phyloP scores from a whole-genome alignment of 805 yeast genomes.

The Candida xiaguanensis region DNA sequence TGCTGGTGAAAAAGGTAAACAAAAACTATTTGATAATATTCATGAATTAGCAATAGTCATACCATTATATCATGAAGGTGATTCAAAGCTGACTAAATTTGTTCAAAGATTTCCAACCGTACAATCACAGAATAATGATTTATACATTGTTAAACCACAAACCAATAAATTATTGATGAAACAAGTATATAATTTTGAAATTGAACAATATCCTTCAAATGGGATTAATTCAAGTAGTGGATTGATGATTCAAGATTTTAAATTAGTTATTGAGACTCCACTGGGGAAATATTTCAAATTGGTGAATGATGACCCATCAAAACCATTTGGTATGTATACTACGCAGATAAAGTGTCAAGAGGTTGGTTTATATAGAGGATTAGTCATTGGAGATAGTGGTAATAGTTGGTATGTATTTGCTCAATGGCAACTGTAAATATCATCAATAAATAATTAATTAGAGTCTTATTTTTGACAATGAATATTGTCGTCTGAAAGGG shows the following conservation, averaged over 20 bases:
- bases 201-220: conserved; percentile 59
- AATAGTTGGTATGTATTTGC: conserved; percentile 85
- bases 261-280: conserved; percentile 78
- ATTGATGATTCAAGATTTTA: conserved; percentile 40
- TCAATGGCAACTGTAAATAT: conserved; percentile 62
- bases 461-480: conserved; percentile 11
- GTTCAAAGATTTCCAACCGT: conserved; percentile 72
- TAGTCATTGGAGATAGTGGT: conserved; percentile 74
- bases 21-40: conserved; percentile 50
- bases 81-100: conserved; percentile 58
- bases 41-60: conserved; percentile 72
- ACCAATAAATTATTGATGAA: conserved; percentile 53
- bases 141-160: conserved; percentile 86
- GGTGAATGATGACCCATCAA: conserved; percentile 43
- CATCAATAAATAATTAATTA: not conserved
- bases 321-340: conserved; percentile 56
- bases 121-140: conserved; percentile 63
- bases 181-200: conserved; percentile 60
- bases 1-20: conserved; percentile 62
- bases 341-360: conserved; percentile 62
- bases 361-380: conserved; percentile 77
- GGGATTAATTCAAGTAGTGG: conserved; percentile 34
- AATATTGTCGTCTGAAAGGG: conserved; percentile 12
- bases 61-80: conserved; percentile 72
- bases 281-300: conserved; percentile 72